Base-by-base conservation (phyloP, 352 stramenopile genomes). In the Globisporangium okanoganense region DNA sequence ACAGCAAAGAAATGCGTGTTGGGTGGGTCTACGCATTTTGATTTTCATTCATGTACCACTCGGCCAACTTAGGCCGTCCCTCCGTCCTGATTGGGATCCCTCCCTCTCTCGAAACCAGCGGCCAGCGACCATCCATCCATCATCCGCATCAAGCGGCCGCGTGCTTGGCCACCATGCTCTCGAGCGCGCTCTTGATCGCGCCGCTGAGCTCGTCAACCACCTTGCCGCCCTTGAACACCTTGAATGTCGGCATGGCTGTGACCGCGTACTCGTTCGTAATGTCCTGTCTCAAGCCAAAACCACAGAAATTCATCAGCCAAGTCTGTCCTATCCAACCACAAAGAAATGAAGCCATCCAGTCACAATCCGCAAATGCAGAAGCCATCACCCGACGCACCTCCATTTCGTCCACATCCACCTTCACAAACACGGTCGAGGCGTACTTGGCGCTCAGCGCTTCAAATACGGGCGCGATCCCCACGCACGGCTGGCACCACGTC, bases 231-330 rank as follows among this genome's bases (percentile, higher is more conserved):
- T 97, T 96, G 72, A 88, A 98, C 52, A 98, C 83, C 64, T 97
- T 92, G 70, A 98, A 98, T 24, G 90, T 98, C 12, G 93, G 94
- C 83, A 98, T 94, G 33, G 83, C 79, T 31, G 71, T 75, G 49
- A 98, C 86, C 6, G 82, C 79, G 60, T 76, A 90, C 36, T 69
- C 62, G 47, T 78, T 69, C 18, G 82, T 76, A 44, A 95, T 69
- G n/a, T 80, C 76, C 59, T 93, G 49, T 31, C 8, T 14, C 29
- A 52, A n/a, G 5, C 2, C 27, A 41, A 16, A 13, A 18, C 12
- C 3, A 47, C 12, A 31, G 8, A n/a, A 31, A 29, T 24, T 2
- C 27, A 29, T 53, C 31, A 20, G 14, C 36, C 25, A 22, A 36
- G 29, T 41, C 41, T 29, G 31, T 40, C 22, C 29, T 12, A 36